A percentile compares a stretch with the other conserved stretches of the same genome.
Conservation (phyloP, 805 yeast genomes). For the Candida glaebosa region DNA sequence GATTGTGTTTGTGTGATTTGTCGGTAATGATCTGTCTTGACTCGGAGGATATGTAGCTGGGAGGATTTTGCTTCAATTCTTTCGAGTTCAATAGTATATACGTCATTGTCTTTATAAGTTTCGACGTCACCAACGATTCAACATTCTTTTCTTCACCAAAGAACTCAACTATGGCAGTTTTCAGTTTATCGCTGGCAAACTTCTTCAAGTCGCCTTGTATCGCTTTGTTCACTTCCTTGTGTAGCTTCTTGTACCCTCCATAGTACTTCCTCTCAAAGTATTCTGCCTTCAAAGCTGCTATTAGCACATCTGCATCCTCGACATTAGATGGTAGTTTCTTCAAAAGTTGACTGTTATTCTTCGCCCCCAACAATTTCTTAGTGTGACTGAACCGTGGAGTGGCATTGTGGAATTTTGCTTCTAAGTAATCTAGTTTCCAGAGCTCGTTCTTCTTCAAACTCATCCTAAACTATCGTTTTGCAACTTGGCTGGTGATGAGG, state of each 20-base stretch:
- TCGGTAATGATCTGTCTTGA: slow-evolving; percentile 20
- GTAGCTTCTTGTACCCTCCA: slow-evolving; percentile 39
- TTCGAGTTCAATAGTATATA: slow-evolving; percentile 26
- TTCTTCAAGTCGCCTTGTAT: slow-evolving; percentile 13
- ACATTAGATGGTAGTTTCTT: slow-evolving; percentile 37
- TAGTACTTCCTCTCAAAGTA: slow-evolving; percentile 49
- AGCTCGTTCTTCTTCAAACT: slow-evolving; percentile 8
- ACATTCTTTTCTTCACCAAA: slow-evolving; percentile 18
- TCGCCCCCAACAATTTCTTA: slow-evolving; percentile 43
- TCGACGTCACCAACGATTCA: slow-evolving; percentile 27
- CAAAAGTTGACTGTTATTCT: slow-evolving; percentile 38
- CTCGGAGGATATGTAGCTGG: slow-evolving; percentile 31
- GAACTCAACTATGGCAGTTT: slow-evolving; percentile 16
- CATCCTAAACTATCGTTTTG: background rate
- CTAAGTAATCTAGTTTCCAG: slow-evolving; percentile 58
- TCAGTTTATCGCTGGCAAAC: slow-evolving; percentile 9
- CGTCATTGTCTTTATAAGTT: slow-evolving; percentile 26
- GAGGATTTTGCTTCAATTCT: slow-evolving; percentile 29
- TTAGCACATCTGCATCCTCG: slow-evolving; percentile 44
- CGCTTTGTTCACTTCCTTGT: slow-evolving; percentile 30
- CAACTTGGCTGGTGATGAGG: slow-evolving; percentile 7
- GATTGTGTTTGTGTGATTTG: slow-evolving; percentile 35
- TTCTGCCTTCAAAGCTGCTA: slow-evolving; percentile 41
- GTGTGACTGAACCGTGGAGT: slow-evolving; percentile 50
- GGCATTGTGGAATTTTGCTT: slow-evolving; percentile 42